Evolutionary conservation across 116 monocot species (phyloP).

Genomic region (Phalaenopsis hybrid): DNA sequence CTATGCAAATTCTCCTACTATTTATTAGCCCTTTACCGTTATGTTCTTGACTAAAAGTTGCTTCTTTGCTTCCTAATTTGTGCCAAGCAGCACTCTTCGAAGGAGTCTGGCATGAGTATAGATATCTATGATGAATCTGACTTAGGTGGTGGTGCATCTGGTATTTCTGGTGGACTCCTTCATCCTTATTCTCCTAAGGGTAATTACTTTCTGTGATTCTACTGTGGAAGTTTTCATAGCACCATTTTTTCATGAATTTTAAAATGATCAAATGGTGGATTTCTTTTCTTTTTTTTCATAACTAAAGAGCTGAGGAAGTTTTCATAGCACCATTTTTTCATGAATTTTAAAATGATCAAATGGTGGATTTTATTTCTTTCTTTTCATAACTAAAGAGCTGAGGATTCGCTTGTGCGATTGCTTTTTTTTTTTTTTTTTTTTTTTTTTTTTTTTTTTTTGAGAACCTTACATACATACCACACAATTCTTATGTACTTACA

Average conservation of each 20-base stretch:
- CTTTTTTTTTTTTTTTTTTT: neutral
- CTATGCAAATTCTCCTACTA: neutral
- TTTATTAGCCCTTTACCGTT: neutral
- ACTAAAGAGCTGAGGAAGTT: neutral
- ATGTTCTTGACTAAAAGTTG: slow-evolving; percentile 4
- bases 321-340: neutral
- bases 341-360: neutral
- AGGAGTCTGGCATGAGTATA: slow-evolving; percentile 40
- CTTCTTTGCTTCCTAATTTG: neutral
- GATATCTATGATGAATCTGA: slow-evolving; percentile 87
- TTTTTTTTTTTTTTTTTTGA: neutral
- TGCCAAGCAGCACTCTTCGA: slow-evolving; percentile 40
- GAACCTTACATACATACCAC: no score
- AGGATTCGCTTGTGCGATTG: neutral
- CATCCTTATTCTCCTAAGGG: slow-evolving; percentile 99
- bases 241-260: neutral
- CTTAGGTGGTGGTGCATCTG: slow-evolving; percentile 90
- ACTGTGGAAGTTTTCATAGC: neutral
- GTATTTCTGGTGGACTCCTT: slow-evolving; percentile 80
- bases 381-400: neutral
- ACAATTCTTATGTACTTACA: no score
- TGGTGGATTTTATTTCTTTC: neutral
- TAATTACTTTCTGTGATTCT: slow-evolving; percentile 9
- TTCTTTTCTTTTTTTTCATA: neutral
- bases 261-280: neutral